Percentiles rank a stretch among this genome's conserved stretches.
These are phyloP conservation scores for Apiospora saccharicola DNA, from an alignment of 2,329 filamentous ascomycete genomes.

Conservation along the genomic window DNA sequence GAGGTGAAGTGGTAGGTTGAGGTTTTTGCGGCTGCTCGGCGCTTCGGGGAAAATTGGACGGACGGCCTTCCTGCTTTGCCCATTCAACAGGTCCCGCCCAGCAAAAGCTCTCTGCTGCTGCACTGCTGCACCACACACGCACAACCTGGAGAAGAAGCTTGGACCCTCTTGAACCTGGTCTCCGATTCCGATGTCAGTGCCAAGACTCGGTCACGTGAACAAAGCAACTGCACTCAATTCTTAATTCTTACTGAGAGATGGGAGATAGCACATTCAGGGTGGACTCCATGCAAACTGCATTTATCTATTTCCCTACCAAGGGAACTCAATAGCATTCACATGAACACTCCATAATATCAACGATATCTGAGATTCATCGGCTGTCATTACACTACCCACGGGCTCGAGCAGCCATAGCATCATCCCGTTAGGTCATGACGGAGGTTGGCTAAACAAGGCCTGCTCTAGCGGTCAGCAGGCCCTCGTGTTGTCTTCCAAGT, in stretches of 20 bases:
- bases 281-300: background rate
- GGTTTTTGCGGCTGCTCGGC: slow-evolving; percentile 25
- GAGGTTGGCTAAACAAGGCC: slow-evolving; percentile 3
- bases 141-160: slow-evolving; percentile 23
- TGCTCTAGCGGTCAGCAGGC: slow-evolving; percentile 1
- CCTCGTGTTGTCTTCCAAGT: background rate
- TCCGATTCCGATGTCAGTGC: background rate
- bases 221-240: background rate
- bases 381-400: background rate
- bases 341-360: background rate
- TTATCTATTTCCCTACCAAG: background rate
- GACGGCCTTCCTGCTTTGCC: slow-evolving; percentile 21
- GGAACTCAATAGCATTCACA: background rate
- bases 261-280: background rate
- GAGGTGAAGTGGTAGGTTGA: slow-evolving; percentile 16
- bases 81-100: background rate
- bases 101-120: background rate
- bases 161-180: background rate
- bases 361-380: background rate
- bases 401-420: background rate
- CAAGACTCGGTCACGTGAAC: slow-evolving; percentile 21
- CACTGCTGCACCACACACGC: background rate
- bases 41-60: slow-evolving; percentile 23
- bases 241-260: background rate
- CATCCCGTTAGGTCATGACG: slow-evolving; percentile 16